Base-by-base conservation (phyloP, 2,329 filamentous ascomycete genomes). In the Aspergillus udagawae region DNA sequence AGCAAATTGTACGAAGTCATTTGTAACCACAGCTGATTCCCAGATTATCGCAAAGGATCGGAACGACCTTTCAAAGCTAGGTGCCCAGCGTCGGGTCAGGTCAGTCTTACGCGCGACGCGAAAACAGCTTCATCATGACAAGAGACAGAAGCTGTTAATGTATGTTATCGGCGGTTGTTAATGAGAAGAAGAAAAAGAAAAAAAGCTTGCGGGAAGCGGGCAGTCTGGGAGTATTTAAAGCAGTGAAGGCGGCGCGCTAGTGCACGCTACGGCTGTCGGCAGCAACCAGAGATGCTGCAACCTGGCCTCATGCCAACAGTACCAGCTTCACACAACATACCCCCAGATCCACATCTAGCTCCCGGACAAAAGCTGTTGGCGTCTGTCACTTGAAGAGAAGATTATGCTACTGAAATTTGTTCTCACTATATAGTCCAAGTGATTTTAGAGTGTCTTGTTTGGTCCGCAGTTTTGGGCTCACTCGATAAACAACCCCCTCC, bases 21-120 rank as follows among this genome's bases (percentile, higher is more conserved):
- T 58, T 75, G 84, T 88, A 80, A 86, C 85, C 86, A 80, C 84
- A 82, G 83, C 86, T 88, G 86, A 88, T 88, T 88, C 86, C 86
- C 81, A 82, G 79, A 76, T 80, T 82, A 77, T 87, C 84, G 81
- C 75, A 65, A 75, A 81, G 79, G 76, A 79, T 82, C 82, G 75
- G 75, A 83, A 86, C 77, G 82, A 83, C 80, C 78, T 77, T 81
- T 86, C 84, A 82, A 86, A 82, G 77, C 77, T 82, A 82, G 86
- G 86, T 83, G 86, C 86, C 86, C 86, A 88, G 86, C 84, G 80
- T 87, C 83, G 84, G 84, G 84, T 82, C 73, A 67, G 66, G 77
- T 79, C 77, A 63, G 67, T 88, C 84, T 88, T 76, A n/a, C 85
- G 85, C 84, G 72, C 84, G 86, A 86, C 82, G 82, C 83, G 83